Evolutionary conservation across 495 filamentous ascomycete species (phyloP), one percentile per base, ranked within the genome.

Genomic region (Chaetomium tenue): DNA sequence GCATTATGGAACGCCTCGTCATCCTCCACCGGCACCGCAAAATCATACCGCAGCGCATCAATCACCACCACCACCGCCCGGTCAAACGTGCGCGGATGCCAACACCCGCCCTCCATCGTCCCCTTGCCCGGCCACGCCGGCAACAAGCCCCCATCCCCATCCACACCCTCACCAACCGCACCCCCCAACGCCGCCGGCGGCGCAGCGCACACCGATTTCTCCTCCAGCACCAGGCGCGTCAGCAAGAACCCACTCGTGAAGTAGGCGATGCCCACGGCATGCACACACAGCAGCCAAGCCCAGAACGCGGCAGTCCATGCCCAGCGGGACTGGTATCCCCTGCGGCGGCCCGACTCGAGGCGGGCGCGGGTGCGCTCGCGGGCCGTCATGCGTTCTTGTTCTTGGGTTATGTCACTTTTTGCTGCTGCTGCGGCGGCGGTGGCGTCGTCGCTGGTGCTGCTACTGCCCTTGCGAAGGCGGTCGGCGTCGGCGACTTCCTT

Each of bases 181-280:
- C 44, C 44, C 44, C 44, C 44, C 33, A 11, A 20, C 46, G 90
- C 83, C 1, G 63, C 64, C 22, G 94, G 94, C 23, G 89, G 86
- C 46, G 82, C 75, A 26, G 82, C 79, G 77, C 94, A 98, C 48
- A 82, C 78, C n/a, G 94, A 98, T 71, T 91, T 91, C 63, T 93
- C 83, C 58, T 93, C 89, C 46, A 98, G 85, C 51, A 98, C 90
- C 67, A 97, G 84, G 51, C 95, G 84, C 64, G 94, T 97, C 69
- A 98, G 85, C 58, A 98, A 87, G 77, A 98, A 98, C n/a, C 94
- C 94, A 74, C 90, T 91, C 61, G 91, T 93, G 77, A 98, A 98
- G 71, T 96, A 89, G 69, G 88, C 91, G 66, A 98, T 89, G 37
- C 92, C 94, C 30, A 88, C 81, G 64, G 83, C 78, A 71, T 98